phyloP scores from a whole-genome alignment of 495 filamentous ascomycete species.

The Lineolata rhizophorae region DNA sequence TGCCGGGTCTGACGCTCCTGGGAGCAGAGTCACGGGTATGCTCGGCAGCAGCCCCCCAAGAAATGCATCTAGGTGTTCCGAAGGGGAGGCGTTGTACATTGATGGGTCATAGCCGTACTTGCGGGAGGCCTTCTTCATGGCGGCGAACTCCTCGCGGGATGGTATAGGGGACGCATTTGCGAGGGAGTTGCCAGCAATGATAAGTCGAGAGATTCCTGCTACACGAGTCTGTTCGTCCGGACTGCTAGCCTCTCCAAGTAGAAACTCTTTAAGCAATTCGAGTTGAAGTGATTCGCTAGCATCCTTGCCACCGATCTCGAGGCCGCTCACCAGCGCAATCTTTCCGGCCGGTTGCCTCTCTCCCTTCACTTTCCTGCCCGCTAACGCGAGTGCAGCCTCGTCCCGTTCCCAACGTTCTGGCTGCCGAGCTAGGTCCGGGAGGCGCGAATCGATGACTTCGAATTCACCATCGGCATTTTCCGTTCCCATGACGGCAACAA shows the following conservation, averaged over 20 bases:
- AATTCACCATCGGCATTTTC: constrained; percentile 86
- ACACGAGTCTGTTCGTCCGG: constrained; percentile 31
- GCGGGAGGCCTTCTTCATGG: constrained; percentile 32
- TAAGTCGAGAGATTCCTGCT: constrained; percentile 54
- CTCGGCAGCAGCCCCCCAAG: constrained; percentile 44
- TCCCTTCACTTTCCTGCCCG: constrained; percentile 23
- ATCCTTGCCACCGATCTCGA: constrained; percentile 55
- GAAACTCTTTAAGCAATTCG: constrained; percentile 64
- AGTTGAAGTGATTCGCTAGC: constrained; percentile 45
- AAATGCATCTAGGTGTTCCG: constrained; percentile 63
- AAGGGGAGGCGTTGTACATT: constrained; percentile 66
- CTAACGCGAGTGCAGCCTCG: constrained; percentile 18
- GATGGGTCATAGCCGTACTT: constrained; percentile 91
- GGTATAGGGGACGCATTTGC: constrained; percentile 23
- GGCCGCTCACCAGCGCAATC: constrained; percentile 73
- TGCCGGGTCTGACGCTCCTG: constrained; percentile 44
- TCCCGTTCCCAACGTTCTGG: constrained; percentile 52
- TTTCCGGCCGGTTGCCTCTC: constrained; percentile 19
- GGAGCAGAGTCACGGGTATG: constrained; percentile 26
- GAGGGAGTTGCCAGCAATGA: constrained; percentile 85
- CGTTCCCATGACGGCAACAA: constrained; percentile 77
- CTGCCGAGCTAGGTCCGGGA: constrained; percentile 68
- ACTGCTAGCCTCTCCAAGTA: constrained; percentile 60
- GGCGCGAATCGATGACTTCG: constrained; percentile 70
- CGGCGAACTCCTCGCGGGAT: constrained; percentile 25